phyloP scores from a whole-genome alignment of 2,329 filamentous ascomycete species.

The Fusarium incarnatum region DNA sequence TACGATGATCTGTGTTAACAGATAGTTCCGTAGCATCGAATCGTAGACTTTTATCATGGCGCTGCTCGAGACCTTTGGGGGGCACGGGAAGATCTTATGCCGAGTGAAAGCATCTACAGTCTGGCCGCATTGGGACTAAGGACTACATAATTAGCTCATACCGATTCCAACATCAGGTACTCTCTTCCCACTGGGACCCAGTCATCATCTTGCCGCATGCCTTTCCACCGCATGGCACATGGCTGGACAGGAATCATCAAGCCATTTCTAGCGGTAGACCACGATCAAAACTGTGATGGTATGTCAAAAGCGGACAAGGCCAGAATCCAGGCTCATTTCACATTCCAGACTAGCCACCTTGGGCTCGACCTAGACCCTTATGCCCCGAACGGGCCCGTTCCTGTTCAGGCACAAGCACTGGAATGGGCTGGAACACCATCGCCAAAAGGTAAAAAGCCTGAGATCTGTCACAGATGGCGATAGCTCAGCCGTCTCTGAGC shows the following conservation, averaged over 20 bases:
- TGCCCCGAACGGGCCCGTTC: background rate
- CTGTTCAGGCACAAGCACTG: background rate
- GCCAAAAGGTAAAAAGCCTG: no score
- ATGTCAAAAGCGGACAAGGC: background rate
- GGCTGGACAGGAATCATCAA: no score
- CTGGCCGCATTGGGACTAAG: no score
- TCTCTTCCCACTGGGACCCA: no score
- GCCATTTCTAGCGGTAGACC: no score
- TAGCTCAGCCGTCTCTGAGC: accelerated
- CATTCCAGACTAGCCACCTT: background rate
- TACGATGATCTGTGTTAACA: background rate
- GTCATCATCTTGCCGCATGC: no score
- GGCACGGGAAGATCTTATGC: background rate
- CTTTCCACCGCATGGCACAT: background rate
- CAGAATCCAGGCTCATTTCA: background rate
- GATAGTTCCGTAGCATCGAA: background rate
- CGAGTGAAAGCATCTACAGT: accelerated
- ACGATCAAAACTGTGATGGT: accelerated
- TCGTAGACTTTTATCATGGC: background rate
- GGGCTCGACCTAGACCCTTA: background rate
- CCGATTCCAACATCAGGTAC: no score
- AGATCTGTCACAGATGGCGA: background rate
- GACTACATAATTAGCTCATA: no score
- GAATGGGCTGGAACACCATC: background rate
- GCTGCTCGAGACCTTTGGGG: background rate